Percentiles rank a stretch among this genome's conserved stretches.
Evolutionary conservation across 78 protist genomes (phyloP).

Genomic region (Dictyostelium purpureum): DNA sequence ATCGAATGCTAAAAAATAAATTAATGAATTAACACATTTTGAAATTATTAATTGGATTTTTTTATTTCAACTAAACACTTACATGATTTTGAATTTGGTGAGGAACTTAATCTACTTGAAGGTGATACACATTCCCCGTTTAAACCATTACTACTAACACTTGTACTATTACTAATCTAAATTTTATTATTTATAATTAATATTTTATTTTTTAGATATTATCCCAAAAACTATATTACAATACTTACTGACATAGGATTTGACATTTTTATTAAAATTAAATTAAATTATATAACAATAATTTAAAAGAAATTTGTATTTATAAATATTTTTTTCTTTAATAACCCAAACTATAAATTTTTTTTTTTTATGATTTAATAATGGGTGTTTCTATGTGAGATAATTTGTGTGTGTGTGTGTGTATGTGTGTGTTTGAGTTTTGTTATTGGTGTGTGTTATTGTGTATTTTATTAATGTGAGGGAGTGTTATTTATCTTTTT

Average conservation of each 20-base stretch:
- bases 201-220: neutral
- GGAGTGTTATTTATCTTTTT: too few species aligned
- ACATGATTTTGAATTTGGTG: conserved; percentile 27
- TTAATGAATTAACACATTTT: neutral
- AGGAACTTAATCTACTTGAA: neutral
- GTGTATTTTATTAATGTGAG: neutral
- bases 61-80: too few species aligned
- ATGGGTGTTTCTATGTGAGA: too few species aligned
- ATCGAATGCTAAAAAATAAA: neutral
- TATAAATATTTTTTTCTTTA: neutral
- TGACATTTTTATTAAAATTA: conserved; percentile 4
- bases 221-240: neutral
- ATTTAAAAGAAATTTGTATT: too few species aligned
- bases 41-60: too few species aligned
- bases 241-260: conserved; percentile 9
- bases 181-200: neutral
- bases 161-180: neutral
- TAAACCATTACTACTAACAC: neutral
- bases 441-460: neutral
- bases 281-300: too few species aligned
- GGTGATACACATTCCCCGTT: neutral
- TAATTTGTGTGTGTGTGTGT: neutral
- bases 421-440: neutral
- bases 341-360: too few species aligned
- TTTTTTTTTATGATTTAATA: neutral